Base-by-base conservation (phyloP, 1,284 basidiomycete species). In the Naganishia cerealis region DNA sequence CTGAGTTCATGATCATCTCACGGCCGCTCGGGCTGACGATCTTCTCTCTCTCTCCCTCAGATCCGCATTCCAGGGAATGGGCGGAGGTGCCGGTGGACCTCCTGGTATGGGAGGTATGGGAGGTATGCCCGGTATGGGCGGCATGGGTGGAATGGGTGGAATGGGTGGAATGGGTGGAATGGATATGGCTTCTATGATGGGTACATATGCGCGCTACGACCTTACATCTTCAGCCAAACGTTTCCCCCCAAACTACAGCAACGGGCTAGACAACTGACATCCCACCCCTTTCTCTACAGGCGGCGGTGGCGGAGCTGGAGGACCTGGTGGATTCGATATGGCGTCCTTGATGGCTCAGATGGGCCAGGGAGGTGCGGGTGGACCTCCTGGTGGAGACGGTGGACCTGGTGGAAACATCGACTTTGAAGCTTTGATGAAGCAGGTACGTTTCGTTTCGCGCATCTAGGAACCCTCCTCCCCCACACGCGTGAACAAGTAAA, bases 151-250 rank as follows among this genome's bases (percentile, higher is more conserved):
- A 77, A 81, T 81, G 18, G 83, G 82, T 36, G 76, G 74, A 13
- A 70, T 82, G 76, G 79, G 81, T 21, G 84, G 83, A 12, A 84
- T 85, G 83, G 81, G 73, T 71, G 75, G 74, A 66, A 73, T 72
- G 57, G 46, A 57, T 52, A 55, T 67, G 72, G 68, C 68, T 36
- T 66, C 65, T 5, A 69, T 69, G 68, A 83, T 83, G 82, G 63
- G 61, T 54, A 18, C 7, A 18, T 29, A 6, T 5, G 10, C n/a
- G 10, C 16, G 33, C 13, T 18, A 0, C 29, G 16, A 24, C 8
- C 18, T 24, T 13, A 26, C 10, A 33, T 52, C 7, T 13, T 52
- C 24, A n/a, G 33, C 15, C 10, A 13, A 12, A 33, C 29, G 29
- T 33, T 33, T 33, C 29, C 29, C 29, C 29, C 29, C 29, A 33